phyloP scores from a whole-genome alignment of 257 asterid species.

The Misopates orontium region DNA sequence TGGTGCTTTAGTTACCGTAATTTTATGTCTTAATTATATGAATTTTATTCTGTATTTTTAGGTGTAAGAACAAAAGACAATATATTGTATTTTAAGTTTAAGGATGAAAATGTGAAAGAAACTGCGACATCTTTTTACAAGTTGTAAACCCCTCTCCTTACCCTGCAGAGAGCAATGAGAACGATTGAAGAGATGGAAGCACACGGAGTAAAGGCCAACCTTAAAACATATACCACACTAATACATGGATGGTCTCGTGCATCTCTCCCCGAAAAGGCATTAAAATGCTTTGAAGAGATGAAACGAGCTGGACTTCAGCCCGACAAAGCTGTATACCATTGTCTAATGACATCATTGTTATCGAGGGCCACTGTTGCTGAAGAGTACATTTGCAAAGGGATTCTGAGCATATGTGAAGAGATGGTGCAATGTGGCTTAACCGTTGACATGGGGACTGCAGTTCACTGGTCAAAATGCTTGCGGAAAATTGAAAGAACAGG shows the following conservation, averaged over 20 bases:
- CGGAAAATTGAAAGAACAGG: constrained; percentile 80
- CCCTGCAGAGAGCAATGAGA: constrained; percentile 68
- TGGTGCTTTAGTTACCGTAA: too few relatives aligned
- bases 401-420: constrained; percentile 64
- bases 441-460: constrained; percentile 97
- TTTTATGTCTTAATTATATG: too few relatives aligned
- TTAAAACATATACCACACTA: constrained; percentile 89
- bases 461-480: constrained; percentile 89
- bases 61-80: too few relatives aligned
- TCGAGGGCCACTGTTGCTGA: constrained; percentile 89
- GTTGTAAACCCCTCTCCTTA: neutral
- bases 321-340: constrained; percentile 94
- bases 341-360: constrained; percentile 84
- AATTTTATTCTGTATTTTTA: too few relatives aligned
- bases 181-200: constrained; percentile 83
- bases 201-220: constrained; percentile 69
- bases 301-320: constrained; percentile 69
- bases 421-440: constrained; percentile 60
- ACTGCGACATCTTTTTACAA: neutral
- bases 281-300: constrained; percentile 91
- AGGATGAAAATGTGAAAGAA: neutral
- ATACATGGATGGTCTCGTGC: constrained; percentile 97
- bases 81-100: too few relatives aligned
- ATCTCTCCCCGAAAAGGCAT: constrained; percentile 90
- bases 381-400: constrained; percentile 62